phyloP scores from a whole-genome alignment of 306 rosid genomes.

The Vigna unguiculata region DNA sequence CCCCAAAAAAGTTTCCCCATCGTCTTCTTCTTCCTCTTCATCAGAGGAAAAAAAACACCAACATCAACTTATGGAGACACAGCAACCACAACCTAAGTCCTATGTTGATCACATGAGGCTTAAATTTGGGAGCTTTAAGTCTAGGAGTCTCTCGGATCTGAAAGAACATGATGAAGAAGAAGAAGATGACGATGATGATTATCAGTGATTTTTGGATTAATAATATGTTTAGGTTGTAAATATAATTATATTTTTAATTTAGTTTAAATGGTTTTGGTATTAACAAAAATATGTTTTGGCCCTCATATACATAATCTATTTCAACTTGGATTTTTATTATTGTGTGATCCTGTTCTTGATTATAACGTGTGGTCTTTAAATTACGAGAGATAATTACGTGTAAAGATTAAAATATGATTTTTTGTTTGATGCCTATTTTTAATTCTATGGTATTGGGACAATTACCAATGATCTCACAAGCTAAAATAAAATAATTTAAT shows the following conservation, averaged over 20 bases:
- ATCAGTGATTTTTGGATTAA: not conserved
- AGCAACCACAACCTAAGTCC: constrained; percentile 30
- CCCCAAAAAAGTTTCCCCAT: constrained; percentile 13
- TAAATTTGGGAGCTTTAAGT: constrained; percentile 64
- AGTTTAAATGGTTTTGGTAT: not conserved
- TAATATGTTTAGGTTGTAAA: not conserved
- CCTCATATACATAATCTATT: not conserved
- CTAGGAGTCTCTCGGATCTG: constrained; percentile 75
- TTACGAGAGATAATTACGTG: not conserved
- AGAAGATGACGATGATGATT: not conserved
- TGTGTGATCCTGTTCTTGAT: not conserved
- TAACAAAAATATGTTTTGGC: not conserved
- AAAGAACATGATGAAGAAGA: constrained; percentile 57
- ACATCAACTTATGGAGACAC: constrained; percentile 26
- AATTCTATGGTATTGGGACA: not conserved
- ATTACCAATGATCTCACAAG: not conserved
- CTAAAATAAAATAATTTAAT: not conserved
- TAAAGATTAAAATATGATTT: constrained; percentile 11
- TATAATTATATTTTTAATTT: not conserved
- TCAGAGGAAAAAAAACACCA: constrained; percentile 43
- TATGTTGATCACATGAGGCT: constrained; percentile 41
- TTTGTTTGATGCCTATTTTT: not conserved
- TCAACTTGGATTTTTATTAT: no score
- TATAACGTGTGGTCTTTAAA: not conserved
- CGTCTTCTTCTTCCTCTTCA: constrained; percentile 35